These are phyloP conservation scores for Penicillium sp. DNA, from an alignment of 2,329 filamentous ascomycete species.

Conservation along the genomic window DNA sequence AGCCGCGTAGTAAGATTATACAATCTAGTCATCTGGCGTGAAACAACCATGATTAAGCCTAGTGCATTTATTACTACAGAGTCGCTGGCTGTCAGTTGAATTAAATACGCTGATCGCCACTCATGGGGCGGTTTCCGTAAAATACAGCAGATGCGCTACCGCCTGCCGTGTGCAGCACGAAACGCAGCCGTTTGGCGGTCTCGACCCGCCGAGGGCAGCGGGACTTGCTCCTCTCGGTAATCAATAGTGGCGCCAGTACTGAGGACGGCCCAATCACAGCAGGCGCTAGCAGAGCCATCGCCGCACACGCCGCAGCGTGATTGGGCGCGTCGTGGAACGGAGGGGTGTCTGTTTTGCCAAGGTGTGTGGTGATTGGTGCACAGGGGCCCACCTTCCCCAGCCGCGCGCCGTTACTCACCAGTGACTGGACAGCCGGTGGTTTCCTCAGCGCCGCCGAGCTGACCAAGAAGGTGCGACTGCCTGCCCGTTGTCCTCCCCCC, in stretches of 20 bases:
- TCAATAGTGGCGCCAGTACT: not conserved
- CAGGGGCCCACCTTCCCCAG: constrained; percentile 6
- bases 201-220: constrained; percentile 8
- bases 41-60: too few relatives aligned
- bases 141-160: constrained; percentile 6
- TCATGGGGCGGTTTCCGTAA: not conserved
- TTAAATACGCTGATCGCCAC: too few relatives aligned
- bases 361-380: not conserved
- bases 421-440: not conserved
- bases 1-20: too few relatives aligned
- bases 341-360: not conserved
- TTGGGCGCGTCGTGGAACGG: not conserved
- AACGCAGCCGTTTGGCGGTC: constrained; percentile 10
- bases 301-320: not conserved
- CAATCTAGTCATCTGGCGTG: too few relatives aligned
- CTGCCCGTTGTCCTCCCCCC: constrained; percentile 25
- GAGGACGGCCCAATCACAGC: not conserved
- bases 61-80: too few relatives aligned
- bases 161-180: constrained; percentile 15
- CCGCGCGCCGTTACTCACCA: constrained; percentile 11
- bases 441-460: not conserved
- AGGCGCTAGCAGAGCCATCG: not conserved
- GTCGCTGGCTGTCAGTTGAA: too few relatives aligned
- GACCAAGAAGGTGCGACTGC: not conserved
- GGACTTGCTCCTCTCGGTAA: not conserved